Evolutionary conservation across 1,139 yeast genomes (phyloP).

Genomic region (Suhomyces maxii): DNA sequence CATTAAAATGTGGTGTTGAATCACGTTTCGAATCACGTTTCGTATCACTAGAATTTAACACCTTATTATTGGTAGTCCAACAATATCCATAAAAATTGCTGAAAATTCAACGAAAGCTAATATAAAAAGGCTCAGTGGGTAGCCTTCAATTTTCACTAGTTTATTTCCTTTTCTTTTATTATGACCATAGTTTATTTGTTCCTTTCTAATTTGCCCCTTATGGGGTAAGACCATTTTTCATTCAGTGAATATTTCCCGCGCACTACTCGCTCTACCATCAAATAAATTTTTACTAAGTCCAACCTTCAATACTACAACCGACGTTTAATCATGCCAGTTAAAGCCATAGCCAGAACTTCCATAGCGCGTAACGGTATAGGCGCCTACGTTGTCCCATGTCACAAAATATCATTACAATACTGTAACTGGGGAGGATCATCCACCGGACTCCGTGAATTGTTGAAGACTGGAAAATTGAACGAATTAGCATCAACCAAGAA

Average conservation of each 20-base stretch:
- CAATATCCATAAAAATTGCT: too few species aligned
- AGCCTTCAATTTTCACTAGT: too few species aligned
- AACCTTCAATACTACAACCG: background rate
- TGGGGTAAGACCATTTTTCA: too few species aligned
- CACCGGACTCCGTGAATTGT: conserved; percentile 71
- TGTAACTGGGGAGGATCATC: conserved; percentile 98
- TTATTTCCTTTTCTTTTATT: too few species aligned
- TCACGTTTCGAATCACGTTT: too few species aligned
- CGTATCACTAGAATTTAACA: too few species aligned
- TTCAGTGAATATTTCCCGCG: background rate
- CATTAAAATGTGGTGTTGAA: too few species aligned
- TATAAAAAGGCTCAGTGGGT: too few species aligned
- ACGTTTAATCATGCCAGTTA: conserved; percentile 39
- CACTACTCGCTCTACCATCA: conserved; percentile 7
- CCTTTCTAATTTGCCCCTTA: too few species aligned
- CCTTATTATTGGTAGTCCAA: too few species aligned
- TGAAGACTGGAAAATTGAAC: conserved; percentile 55
- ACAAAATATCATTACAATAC: conserved; percentile 68
- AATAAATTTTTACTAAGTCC: conserved; percentile 11
- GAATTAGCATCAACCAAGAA: conserved; percentile 60
- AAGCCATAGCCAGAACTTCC: conserved; percentile 54
- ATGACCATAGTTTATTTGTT: too few species aligned
- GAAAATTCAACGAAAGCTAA: too few species aligned
- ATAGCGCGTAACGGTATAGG: conserved; percentile 79
- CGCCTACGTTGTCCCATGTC: conserved; percentile 74